Conservation (phyloP, 139 green algal genomes). For the Asterochloris erici region DNA sequence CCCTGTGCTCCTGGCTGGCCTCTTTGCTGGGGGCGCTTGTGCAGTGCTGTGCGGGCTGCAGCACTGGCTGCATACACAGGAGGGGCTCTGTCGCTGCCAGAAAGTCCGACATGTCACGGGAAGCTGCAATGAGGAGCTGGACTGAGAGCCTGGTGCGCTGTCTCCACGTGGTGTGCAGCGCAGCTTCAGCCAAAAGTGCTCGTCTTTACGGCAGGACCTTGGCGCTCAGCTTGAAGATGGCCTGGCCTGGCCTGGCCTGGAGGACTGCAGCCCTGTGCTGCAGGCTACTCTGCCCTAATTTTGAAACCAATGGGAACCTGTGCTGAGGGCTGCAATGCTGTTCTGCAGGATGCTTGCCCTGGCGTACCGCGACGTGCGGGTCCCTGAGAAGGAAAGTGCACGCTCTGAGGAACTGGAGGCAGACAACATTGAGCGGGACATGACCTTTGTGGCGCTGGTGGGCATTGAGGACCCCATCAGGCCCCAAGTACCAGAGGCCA, state of each 20-base stretch:
- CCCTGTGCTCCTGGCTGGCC: no score
- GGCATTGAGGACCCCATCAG: slow-evolving; percentile 82
- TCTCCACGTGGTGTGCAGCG: no score
- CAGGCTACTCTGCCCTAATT: not conserved
- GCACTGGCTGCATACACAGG: no score
- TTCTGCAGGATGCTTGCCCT: slow-evolving; percentile 63
- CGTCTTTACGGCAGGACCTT: no score
- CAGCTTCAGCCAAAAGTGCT: no score
- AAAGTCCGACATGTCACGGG: no score
- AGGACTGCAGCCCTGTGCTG: not conserved
- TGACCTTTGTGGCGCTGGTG: slow-evolving; percentile 59
- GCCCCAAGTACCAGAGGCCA: slow-evolving; percentile 65
- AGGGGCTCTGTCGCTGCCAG: no score
- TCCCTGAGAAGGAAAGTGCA: slow-evolving; percentile 15
- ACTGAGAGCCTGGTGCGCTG: no score
- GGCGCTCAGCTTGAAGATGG: not conserved
- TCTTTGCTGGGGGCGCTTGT: no score
- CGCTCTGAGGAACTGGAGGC: not conserved
- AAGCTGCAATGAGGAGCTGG: no score
- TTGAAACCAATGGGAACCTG: no score
- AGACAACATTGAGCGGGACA: slow-evolving; percentile 27
- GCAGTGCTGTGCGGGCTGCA: no score
- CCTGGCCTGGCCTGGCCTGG: not conserved
- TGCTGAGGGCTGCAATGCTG: not conserved
- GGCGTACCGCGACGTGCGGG: slow-evolving; percentile 61